phyloP scores from a whole-genome alignment of 371 early-diverging fungal species.

The Capillidium rhysosporum region DNA sequence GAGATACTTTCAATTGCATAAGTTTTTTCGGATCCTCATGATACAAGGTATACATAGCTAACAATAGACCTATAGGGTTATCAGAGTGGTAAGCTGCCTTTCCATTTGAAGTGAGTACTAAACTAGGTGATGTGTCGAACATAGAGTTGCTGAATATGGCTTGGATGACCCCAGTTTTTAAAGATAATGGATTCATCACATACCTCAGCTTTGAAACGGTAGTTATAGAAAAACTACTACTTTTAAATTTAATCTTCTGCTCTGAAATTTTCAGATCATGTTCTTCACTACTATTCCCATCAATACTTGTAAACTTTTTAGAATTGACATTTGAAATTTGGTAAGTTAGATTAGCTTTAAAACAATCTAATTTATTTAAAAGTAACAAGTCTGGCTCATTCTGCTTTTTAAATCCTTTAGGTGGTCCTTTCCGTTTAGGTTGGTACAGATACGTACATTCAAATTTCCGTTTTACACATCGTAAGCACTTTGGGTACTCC shows the following conservation, averaged over 20 bases:
- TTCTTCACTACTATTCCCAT: neutral
- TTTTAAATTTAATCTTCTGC: neutral
- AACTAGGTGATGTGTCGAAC: neutral
- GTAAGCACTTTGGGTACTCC: neutral
- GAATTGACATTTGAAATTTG: neutral
- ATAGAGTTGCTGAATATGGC: neutral
- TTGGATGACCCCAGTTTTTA: neutral
- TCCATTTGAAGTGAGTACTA: neutral
- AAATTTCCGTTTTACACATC: neutral
- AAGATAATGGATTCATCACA: neutral
- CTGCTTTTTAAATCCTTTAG: neutral
- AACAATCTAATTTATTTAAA: neutral
- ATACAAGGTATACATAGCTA: slow-evolving; percentile 4
- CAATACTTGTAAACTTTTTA: neutral
- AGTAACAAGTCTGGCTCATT: neutral
- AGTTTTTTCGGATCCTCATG: neutral
- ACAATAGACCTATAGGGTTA: slow-evolving; percentile 1
- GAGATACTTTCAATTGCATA: too few relatives aligned
- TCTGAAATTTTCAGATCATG: neutral
- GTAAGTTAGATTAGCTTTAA: neutral
- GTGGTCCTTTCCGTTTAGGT: neutral
- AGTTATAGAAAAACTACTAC: neutral
- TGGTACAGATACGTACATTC: neutral
- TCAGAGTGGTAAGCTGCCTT: neutral
- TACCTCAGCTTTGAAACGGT: too few relatives aligned